A percentile compares a stretch with the other conserved stretches of the same genome.
Conservation (phyloP, 805 yeast species). For the Hanseniaspora meyeri region DNA sequence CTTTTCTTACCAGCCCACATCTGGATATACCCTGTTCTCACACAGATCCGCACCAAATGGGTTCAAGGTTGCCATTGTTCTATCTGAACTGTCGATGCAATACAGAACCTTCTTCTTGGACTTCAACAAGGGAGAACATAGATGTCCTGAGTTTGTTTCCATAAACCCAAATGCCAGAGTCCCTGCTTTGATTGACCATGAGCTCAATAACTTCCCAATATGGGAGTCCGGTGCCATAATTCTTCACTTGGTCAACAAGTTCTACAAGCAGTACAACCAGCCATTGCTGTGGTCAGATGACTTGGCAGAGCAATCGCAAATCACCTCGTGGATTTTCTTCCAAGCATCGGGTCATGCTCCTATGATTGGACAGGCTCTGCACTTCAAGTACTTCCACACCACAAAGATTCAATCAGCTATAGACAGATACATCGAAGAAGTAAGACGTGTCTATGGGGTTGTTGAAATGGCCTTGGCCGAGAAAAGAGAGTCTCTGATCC, state of each 20-base stretch:
- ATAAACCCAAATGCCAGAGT: constrained; percentile 93
- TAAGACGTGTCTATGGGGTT: constrained; percentile 83
- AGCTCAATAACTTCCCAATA: constrained; percentile 60
- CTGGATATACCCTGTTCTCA: constrained; percentile 71
- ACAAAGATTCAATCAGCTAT: constrained; percentile 78
- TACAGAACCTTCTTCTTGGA: constrained; percentile 77
- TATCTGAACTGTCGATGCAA: constrained; percentile 67
- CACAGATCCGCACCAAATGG: constrained; percentile 93
- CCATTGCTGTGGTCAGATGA: constrained; percentile 66
- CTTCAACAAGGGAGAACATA: constrained; percentile 77
- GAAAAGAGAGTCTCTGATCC: constrained; percentile 73
- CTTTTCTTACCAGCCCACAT: constrained; percentile 62
- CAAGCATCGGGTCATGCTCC: constrained; percentile 97
- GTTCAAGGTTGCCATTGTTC: constrained; percentile 82
- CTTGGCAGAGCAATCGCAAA: constrained; percentile 68
- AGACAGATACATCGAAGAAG: constrained; percentile 83
- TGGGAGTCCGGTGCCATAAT: constrained; percentile 96
- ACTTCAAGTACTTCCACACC: constrained; percentile 82
- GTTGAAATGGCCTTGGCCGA: constrained; percentile 92
- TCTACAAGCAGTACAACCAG: constrained; percentile 53
- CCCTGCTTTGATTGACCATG: constrained; percentile 87
- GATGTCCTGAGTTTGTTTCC: constrained; percentile 87
- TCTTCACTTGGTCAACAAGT: constrained; percentile 63
- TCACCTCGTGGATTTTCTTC: constrained; percentile 80
- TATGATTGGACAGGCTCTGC: constrained; percentile 96